Conservation (phyloP, 2,329 filamentous ascomycete species). For the Penicillium sclerotigenum region DNA sequence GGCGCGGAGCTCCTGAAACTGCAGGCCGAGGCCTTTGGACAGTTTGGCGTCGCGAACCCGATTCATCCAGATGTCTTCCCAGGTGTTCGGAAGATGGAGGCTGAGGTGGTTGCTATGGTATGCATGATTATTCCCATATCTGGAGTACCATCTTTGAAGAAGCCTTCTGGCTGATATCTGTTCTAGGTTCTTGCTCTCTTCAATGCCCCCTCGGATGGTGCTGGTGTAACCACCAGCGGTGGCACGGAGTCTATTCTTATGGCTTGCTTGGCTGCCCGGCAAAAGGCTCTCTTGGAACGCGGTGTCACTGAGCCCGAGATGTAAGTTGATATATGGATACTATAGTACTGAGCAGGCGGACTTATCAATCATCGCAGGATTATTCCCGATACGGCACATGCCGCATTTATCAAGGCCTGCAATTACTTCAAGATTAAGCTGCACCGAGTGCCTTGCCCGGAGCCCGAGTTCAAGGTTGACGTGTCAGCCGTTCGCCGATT, state of each 20-base stretch:
- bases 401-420: slow-evolving; percentile 91
- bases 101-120: slow-evolving; percentile 95
- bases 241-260: slow-evolving; percentile 96
- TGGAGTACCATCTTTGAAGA: neutral
- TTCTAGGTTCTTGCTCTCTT: slow-evolving; percentile 70
- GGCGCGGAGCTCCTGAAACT: slow-evolving; percentile 76
- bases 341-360: neutral
- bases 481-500: slow-evolving; percentile 73
- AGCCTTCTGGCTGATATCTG: slow-evolving; percentile 1
- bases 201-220: slow-evolving; percentile 79
- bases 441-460: slow-evolving; percentile 82
- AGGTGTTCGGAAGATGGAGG: slow-evolving; percentile 98
- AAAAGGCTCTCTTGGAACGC: slow-evolving; percentile 82
- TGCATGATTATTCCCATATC: neutral
- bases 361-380: slow-evolving; percentile 58
- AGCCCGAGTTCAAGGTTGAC: slow-evolving; percentile 80
- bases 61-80: slow-evolving; percentile 98
- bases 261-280: slow-evolving; percentile 84
- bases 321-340: slow-evolving; percentile 48
- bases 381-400: slow-evolving; percentile 88
- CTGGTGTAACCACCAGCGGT: slow-evolving; percentile 85
- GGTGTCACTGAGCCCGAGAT: slow-evolving; percentile 93
- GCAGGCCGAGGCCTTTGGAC: slow-evolving; percentile 88
- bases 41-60: slow-evolving; percentile 92
- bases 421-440: slow-evolving; percentile 97